Conservation (phyloP, 176 grass and related monocot species). For the Dactylis glomerata region DNA sequence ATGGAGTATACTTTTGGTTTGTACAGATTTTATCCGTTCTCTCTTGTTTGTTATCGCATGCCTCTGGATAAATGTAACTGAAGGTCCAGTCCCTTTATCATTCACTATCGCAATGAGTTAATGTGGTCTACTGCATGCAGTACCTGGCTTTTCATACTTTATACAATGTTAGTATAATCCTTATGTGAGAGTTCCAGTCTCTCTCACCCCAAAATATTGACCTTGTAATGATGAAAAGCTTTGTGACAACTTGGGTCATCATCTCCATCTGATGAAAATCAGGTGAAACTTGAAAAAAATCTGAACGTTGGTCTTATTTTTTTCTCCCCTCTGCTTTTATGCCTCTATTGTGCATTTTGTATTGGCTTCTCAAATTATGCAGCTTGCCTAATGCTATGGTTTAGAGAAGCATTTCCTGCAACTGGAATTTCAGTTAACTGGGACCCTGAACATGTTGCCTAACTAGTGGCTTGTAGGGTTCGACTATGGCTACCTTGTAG, state of each 20-base stretch:
- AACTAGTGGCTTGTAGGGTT: background rate
- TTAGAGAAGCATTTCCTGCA: background rate
- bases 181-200: constrained; percentile 84
- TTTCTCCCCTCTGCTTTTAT: background rate
- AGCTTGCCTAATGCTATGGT: background rate
- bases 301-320: background rate
- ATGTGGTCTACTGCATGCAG: no score
- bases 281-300: no score
- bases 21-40: no score
- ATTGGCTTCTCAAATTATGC: background rate
- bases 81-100: no score
- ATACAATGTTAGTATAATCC: no score
- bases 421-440: background rate
- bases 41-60: no score
- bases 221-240: background rate
- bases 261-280: no score
- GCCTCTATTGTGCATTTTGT: background rate
- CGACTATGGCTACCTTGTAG: background rate
- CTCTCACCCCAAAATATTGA: constrained; percentile 43
- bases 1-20: no score
- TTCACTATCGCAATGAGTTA: no score
- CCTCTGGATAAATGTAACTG: no score
- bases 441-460: background rate
- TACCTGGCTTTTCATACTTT: no score
- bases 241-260: no score